These are phyloP conservation scores for Daldinia grandis DNA, from an alignment of 495 filamentous ascomycete species.

Conservation along the genomic window DNA sequence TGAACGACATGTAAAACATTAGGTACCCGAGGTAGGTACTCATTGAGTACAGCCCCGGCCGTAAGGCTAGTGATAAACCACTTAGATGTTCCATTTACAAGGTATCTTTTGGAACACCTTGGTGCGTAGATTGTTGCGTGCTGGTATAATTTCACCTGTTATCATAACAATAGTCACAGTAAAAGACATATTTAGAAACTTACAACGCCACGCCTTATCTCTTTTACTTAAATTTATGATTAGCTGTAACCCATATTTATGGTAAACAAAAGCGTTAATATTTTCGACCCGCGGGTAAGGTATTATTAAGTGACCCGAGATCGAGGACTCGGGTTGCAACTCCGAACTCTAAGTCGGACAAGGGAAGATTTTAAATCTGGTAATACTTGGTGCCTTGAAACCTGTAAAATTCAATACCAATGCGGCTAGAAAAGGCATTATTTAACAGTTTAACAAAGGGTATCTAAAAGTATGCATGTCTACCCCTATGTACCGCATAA, in stretches of 20 bases:
- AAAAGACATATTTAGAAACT: background rate
- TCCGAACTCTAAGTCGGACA: conserved; percentile 26
- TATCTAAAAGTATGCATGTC: conserved; percentile 9
- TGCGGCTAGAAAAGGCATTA: conserved; percentile 36
- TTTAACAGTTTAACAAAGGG: background rate
- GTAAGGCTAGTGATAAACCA: background rate
- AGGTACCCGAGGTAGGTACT: background rate
- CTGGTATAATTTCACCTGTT: background rate
- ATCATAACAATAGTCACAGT: background rate
- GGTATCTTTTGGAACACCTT: background rate
- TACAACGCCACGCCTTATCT: background rate
- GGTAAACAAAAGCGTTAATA: conserved; percentile 11
- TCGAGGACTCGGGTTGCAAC: conserved; percentile 39
- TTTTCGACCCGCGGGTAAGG: conserved; percentile 3
- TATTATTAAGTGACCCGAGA: conserved; percentile 25
- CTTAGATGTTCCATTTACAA: background rate
- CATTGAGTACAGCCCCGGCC: too few species aligned
- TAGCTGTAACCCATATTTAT: conserved; percentile 7
- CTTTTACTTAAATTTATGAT: conserved; percentile 2
- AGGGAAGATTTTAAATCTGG: conserved; percentile 21
- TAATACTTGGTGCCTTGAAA: conserved; percentile 7
- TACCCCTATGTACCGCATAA: background rate
- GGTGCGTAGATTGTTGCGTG: background rate
- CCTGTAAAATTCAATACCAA: background rate
- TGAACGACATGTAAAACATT: too few species aligned